A percentile compares a stretch with the other conserved stretches of the same genome.
Conservation (phyloP, 768 basidiomycete species). For the Candolleomyces efflorescens region DNA sequence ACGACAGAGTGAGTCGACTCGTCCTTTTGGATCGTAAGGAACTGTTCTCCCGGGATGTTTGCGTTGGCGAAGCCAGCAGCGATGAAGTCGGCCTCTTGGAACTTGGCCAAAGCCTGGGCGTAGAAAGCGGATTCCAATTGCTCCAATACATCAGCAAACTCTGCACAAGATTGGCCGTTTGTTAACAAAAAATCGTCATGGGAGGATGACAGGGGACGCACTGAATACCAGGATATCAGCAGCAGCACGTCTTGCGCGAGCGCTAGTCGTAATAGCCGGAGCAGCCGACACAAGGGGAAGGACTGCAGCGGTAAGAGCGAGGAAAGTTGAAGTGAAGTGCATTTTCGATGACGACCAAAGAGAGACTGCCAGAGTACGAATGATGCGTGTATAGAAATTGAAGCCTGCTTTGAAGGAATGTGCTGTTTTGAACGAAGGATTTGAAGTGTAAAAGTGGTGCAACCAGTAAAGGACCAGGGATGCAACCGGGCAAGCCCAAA, state of each 20-base stretch:
- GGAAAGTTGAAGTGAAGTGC: conserved; percentile 40
- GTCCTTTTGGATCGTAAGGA: conserved; percentile 56
- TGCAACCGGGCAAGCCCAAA: conserved; percentile 73
- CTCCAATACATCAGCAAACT: conserved; percentile 74
- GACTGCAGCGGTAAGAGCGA: conserved; percentile 35
- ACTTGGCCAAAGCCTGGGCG: conserved; percentile 57
- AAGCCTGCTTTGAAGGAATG: conserved; percentile 41
- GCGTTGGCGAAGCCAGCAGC: conserved; percentile 59
- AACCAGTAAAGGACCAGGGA: conserved; percentile 39
- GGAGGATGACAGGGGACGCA: conserved; percentile 31
- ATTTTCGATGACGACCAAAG: conserved; percentile 32
- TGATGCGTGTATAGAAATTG: not conserved
- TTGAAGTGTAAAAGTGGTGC: conserved; percentile 17
- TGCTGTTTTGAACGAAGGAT: conserved; percentile 23
- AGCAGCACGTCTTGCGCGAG: conserved; percentile 33
- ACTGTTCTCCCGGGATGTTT: conserved; percentile 54
- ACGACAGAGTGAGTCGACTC: conserved; percentile 55
- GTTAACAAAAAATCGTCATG: not conserved
- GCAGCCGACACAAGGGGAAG: conserved; percentile 46
- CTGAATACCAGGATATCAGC: conserved; percentile 55
- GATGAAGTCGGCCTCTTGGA: conserved; percentile 58
- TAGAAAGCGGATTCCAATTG: conserved; percentile 72
- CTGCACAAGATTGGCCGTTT: conserved; percentile 29
- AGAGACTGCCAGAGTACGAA: conserved; percentile 28
- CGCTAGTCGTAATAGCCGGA: conserved; percentile 31